Conservation (phyloP, 1,139 yeast species). For the Debaryomyces robertsiae region DNA sequence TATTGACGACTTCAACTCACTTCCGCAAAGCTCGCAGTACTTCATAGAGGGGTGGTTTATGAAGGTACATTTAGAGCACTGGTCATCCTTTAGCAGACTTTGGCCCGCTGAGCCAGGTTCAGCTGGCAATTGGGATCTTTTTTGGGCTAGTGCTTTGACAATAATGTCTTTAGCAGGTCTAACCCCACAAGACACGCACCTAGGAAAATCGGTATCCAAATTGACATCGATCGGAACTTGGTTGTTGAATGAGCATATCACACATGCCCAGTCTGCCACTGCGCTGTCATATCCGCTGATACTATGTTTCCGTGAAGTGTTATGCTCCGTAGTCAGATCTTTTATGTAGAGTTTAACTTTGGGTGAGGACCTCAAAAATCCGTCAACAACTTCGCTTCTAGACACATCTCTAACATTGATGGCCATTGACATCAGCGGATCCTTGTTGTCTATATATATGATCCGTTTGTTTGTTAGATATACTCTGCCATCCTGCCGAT, state of each 20-base stretch:
- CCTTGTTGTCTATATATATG: conserved; percentile 65
- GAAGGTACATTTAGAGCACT: conserved; percentile 84
- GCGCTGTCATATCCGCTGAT: conserved; percentile 9
- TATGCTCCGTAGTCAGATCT: conserved; percentile 2
- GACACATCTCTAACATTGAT: conserved; percentile 52
- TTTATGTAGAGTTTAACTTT: conserved; percentile 53
- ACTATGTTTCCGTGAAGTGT: not conserved
- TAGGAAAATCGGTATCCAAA: conserved; percentile 43
- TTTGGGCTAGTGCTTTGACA: conserved; percentile 18
- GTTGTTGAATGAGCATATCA: conserved; percentile 78
- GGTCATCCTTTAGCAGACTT: conserved; percentile 33
- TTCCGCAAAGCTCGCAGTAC: conserved; percentile 87
- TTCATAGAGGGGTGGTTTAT: conserved; percentile 77
- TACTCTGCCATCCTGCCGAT: conserved; percentile 73
- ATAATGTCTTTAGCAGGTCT: conserved; percentile 23
- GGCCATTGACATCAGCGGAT: conserved; percentile 49
- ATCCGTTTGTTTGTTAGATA: conserved; percentile 76
- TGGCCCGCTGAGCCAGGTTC: not conserved
- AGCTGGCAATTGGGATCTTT: conserved; percentile 6
- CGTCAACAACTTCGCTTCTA: conserved; percentile 49
- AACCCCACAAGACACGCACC: conserved; percentile 81
- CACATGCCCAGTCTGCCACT: conserved; percentile 71
- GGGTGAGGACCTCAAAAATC: conserved; percentile 79
- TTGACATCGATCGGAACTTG: conserved; percentile 39
- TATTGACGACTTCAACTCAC: conserved; percentile 37